Evolutionary conservation across 2,329 filamentous ascomycete genomes (phyloP), one percentile per base, ranked within the genome.

Genomic region (Penicillium italicum): DNA sequence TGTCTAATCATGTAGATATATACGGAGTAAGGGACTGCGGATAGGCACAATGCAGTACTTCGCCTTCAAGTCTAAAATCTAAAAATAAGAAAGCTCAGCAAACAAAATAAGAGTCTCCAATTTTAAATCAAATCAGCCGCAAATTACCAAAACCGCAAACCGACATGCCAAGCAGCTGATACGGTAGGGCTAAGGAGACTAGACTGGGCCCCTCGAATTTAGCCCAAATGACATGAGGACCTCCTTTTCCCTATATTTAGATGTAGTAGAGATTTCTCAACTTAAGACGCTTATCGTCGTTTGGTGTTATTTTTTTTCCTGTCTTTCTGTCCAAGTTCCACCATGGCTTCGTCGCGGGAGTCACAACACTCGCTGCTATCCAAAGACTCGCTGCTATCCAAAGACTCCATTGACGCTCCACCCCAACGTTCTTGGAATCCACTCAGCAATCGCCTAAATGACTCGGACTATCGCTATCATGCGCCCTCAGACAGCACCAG

Each of bases 341-440:
- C n/a, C 5, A 64, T 64, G 62, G 42, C 52, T 22, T 51, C 58
- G 24, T 59, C 60, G 49, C 48, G 57, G 37, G 61, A 63, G 36
- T 61, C 59, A 8, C 53, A 58, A 50, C 56, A 45, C 20, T 59
- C 60, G 4, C 45, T 62, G 26, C 54, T 64, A 22, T 55, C 53
- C 18, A 38, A 59, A 24, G 56, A 61, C 37, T 50, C 59, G 22
- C 45, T 62, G 26, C 54, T 64, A 22, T 55, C 53, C 18, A 38
- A 59, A 24, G 56, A 61, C 37, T 50, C 59, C 18, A 48, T 59
- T 22, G 51, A 53, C 12, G 48, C 40, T 22, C 54, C 43, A n/a
- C 63, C 60, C 12, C 53, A 55, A n/a, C 57, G 49, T 4, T 46
- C 60, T 12, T 65, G 63, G 63, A 54, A 62, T 31, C 62, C 63